Evolutionary conservation across 306 rosid genomes (phyloP).

Genomic region (Luffa aegyptiaca): DNA sequence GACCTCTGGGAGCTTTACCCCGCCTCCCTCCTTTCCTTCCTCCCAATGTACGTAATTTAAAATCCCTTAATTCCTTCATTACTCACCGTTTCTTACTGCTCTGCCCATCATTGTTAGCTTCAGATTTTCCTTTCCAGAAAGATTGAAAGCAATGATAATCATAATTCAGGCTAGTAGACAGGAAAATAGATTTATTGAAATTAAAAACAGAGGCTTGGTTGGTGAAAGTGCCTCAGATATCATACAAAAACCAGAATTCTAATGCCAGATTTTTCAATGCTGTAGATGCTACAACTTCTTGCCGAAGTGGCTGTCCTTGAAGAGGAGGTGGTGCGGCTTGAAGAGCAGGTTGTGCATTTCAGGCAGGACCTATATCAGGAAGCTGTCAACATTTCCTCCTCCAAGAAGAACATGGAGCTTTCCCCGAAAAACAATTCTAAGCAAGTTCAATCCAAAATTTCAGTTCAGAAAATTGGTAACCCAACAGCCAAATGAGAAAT

Average conservation of each 20-base stretch:
- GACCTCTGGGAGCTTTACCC: conserved; percentile 92
- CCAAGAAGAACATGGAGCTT: conserved; percentile 42
- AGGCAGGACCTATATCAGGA: conserved; percentile 73
- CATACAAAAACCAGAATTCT: neutral
- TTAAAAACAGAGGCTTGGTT: neutral
- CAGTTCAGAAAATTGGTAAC: conserved; percentile 24
- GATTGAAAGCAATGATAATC: neutral
- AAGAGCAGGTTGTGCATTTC: conserved; percentile 64
- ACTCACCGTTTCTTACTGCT: conserved; percentile 1
- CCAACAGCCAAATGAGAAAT: neutral
- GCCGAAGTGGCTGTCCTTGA: conserved; percentile 96
- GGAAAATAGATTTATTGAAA: neutral
- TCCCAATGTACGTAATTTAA: conserved; percentile 43
- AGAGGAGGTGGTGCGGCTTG: conserved; percentile 91
- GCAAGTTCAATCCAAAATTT: conserved; percentile 22
- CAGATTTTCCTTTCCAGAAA: neutral
- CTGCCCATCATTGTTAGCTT: neutral
- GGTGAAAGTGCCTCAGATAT: neutral
- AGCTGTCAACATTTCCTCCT: conserved; percentile 60
- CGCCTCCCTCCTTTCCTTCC: conserved; percentile 96
- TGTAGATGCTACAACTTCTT: conserved; percentile 66
- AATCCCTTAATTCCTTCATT: neutral
- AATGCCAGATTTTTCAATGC: conserved; percentile 6
- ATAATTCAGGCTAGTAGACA: neutral
- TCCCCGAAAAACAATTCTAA: conserved; percentile 20